Conservation (phyloP, 768 basidiomycete genomes). For the Ramaria rubella region DNA sequence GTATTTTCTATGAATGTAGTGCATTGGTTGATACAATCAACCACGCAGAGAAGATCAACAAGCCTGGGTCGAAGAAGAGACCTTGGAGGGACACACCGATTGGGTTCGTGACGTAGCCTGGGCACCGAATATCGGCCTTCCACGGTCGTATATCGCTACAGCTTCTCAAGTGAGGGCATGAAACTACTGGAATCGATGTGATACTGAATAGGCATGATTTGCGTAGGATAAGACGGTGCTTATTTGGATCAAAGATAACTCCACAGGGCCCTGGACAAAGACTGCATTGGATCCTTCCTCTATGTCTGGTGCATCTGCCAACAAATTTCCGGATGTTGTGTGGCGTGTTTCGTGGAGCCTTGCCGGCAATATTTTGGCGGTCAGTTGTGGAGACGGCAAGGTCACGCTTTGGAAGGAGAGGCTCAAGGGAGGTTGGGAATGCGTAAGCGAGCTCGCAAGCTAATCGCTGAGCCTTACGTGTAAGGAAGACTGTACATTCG, state of each 20-base stretch:
- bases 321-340: constrained; percentile 93
- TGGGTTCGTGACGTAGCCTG: constrained; percentile 47
- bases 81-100: constrained; percentile 41
- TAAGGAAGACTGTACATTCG: background rate
- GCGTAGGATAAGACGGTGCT: constrained; percentile 73
- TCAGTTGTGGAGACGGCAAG: constrained; percentile 96
- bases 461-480: no score
- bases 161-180: constrained; percentile 65
- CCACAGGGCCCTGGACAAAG: constrained; percentile 70
- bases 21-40: no score
- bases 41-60: constrained; percentile 51
- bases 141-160: constrained; percentile 91
- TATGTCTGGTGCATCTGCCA: constrained; percentile 40
- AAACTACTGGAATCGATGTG: background rate
- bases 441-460: constrained; percentile 91
- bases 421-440: constrained; percentile 91
- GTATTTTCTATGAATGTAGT: no score
- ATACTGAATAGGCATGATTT: background rate
- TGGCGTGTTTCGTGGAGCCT: constrained; percentile 99
- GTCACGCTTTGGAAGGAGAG: constrained; percentile 99
- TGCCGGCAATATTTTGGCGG: constrained; percentile 91
- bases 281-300: constrained; percentile 70
- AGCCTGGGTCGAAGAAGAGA: constrained; percentile 18
- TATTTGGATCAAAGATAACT: constrained; percentile 85
- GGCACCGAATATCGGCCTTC: constrained; percentile 95